Evolutionary conservation across 805 yeast species (phyloP), one percentile per base, ranked within the genome.

Genomic region (Zygosaccharomyces kombuchaensis): DNA sequence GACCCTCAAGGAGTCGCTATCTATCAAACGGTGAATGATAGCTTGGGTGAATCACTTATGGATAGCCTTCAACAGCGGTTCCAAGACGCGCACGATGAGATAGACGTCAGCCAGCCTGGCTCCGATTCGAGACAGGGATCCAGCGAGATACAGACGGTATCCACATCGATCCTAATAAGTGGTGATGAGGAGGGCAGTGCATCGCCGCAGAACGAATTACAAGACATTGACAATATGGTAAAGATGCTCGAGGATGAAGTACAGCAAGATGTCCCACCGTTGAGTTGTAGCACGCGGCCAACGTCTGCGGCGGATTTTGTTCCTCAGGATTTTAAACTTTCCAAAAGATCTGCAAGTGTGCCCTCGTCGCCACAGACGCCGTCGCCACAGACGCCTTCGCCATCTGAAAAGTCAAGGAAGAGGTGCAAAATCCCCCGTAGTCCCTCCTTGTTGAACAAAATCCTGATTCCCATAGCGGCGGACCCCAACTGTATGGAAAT

Each of bases 381-480:
- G 10, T 27, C 17, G 16, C 17, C 32, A 13, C 14, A 29, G 16
- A 27, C 31, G 12, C 22, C 13, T 6, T 27, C 17, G 16, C 17
- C 41, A 21, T 4, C 34, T 9, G 10, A 31, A 27, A 12, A 19
- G 14, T 7, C n/a, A 3, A 10, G 12, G 13, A n/a, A 27, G 14
- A 16, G 27, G 14, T 17, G 39, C 19, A 46, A 30, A 29, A 25
- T 40, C 25, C 48, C 51, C 9, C 51, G 43, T 6, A 55, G 56
- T 27, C 56, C 56, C 2, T 60, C 63, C 5, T 37, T 56, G 21
- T 36, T 56, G 32, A 53, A 48, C 30, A 53, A 53, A 16, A 37
- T 52, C n/a, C 34, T 56, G 34, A 44, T 50, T 32, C 53, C 56
- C 5, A 39, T 46, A 8, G 40, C 41, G 4, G 25, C 25, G 3